Percentiles rank a stretch among this genome's conserved stretches.
Evolutionary conservation across 2,329 filamentous ascomycete genomes (phyloP).

Genomic region (Septoria linicola): DNA sequence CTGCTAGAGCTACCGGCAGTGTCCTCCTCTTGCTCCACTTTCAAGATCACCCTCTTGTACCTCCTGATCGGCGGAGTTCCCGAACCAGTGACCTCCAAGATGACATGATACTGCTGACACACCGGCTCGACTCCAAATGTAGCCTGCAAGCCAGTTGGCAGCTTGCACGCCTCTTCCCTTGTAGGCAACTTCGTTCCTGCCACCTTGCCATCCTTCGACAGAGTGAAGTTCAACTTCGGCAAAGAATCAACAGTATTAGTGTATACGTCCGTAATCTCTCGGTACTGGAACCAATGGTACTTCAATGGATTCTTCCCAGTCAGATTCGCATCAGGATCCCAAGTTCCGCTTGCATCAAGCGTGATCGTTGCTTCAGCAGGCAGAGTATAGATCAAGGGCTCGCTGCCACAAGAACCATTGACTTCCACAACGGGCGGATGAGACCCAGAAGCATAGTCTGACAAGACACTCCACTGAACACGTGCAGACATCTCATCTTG

Average conservation of each 20-base stretch:
- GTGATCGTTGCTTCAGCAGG: not conserved
- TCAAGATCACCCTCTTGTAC: conserved; percentile 7
- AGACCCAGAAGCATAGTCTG: not conserved
- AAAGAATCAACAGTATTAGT: not conserved
- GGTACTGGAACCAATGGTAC: conserved; percentile 12
- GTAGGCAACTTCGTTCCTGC: not conserved
- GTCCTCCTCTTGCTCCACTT: not conserved
- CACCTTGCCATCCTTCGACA: not conserved
- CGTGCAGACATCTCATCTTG: conserved; percentile 47
- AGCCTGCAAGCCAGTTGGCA: not conserved
- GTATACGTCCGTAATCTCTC: conserved; percentile 1
- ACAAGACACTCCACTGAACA: conserved; percentile 42
- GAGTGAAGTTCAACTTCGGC: not conserved
- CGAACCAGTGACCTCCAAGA: conserved; percentile 6
- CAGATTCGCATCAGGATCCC: conserved; percentile 1
- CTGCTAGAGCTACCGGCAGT: not conserved
- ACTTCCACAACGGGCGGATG: conserved; percentile 10
- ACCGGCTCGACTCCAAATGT: not conserved
- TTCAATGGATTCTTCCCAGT: not conserved
- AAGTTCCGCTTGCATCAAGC: conserved; percentile 1
- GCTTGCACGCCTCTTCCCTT: not conserved
- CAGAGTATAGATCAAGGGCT: not conserved
- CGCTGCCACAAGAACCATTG: not conserved
- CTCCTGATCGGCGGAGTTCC: conserved; percentile 10
- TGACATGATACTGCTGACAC: conserved; percentile 5